Evolutionary conservation across 1,139 yeast species (phyloP).

Genomic region (Yamadazyma songkhlaensis): DNA sequence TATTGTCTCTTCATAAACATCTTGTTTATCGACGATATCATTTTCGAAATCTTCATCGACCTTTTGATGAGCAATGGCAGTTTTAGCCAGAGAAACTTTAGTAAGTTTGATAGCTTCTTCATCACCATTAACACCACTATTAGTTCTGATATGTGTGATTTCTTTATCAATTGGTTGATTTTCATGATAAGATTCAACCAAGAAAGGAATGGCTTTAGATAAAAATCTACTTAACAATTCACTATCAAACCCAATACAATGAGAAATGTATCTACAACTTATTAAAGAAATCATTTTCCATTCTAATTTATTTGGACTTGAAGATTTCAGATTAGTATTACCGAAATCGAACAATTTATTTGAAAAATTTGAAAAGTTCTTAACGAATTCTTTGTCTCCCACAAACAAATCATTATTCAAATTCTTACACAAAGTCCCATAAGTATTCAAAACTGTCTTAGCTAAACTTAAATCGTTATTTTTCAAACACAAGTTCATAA

Average conservation of each 20-base stretch:
- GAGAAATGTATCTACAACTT: constrained; percentile 42
- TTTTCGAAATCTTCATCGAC: constrained; percentile 30
- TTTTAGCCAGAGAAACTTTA: constrained; percentile 26
- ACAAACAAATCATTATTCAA: constrained; percentile 68
- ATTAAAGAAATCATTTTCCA: constrained; percentile 50
- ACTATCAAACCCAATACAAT: constrained; percentile 42
- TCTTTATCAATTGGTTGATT: constrained; percentile 18
- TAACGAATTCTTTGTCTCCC: constrained; percentile 66
- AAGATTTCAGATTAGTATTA: constrained; percentile 13
- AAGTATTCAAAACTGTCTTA: constrained; percentile 51
- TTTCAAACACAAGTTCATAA: constrained; percentile 43
- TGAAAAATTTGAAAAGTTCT: constrained; percentile 44
- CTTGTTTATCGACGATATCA: constrained; percentile 22
- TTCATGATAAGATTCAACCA: constrained; percentile 29
- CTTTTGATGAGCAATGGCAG: constrained; percentile 17
- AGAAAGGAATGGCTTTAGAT: constrained; percentile 38
- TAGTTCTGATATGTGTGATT: constrained; percentile 9
- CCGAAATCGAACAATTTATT: constrained; percentile 30
- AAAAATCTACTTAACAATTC: constrained; percentile 37
- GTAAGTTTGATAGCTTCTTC: constrained; percentile 22
- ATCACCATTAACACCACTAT: constrained; percentile 17
- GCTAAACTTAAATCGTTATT: constrained; percentile 56
- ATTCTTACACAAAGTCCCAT: constrained; percentile 57
- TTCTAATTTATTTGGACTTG: constrained; percentile 38
- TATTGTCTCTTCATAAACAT: constrained; percentile 39